Conservation (phyloP, 352 stramenopile genomes). For the Phytophthora foliorum region DNA sequence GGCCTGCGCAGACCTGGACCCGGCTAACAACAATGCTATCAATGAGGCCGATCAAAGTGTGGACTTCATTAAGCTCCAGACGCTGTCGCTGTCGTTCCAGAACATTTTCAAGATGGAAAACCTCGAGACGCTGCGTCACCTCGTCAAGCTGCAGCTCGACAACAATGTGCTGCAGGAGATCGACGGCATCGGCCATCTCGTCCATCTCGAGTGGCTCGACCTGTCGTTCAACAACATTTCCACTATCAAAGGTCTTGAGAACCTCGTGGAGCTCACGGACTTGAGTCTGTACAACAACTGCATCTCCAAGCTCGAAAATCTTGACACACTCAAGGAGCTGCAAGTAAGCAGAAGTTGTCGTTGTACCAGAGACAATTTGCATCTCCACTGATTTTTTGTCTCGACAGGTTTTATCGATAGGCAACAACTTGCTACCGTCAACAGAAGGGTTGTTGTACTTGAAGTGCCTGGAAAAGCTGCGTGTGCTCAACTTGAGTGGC, state of each 20-base stretch:
- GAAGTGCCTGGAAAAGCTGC: conserved; percentile 88
- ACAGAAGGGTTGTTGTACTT: conserved; percentile 82
- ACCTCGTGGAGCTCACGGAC: conserved; percentile 91
- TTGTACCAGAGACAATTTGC: background rate
- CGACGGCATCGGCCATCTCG: conserved; percentile 85
- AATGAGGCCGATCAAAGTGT: conserved; percentile 70
- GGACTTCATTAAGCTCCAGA: conserved; percentile 79
- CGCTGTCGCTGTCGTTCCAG: conserved; percentile 93
- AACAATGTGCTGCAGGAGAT: conserved; percentile 97
- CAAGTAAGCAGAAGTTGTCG: conserved; percentile 52
- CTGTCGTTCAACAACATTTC: conserved; percentile 96
- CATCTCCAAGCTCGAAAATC: conserved; percentile 93
- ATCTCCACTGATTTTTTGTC: background rate
- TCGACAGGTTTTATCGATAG: conserved; percentile 90
- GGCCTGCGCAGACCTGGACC: conserved; percentile 66
- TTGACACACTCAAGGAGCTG: conserved; percentile 90
- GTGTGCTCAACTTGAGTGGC: conserved; percentile 92
- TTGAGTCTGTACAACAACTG: conserved; percentile 95
- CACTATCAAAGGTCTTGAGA: conserved; percentile 92
- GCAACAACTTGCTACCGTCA: conserved; percentile 91
- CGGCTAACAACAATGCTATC: conserved; percentile 77
- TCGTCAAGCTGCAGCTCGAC: conserved; percentile 94
- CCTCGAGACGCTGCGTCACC: conserved; percentile 88
- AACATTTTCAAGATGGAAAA: conserved; percentile 96
- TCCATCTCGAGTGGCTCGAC: conserved; percentile 94